Evolutionary conservation across 1,284 basidiomycete genomes (phyloP).

Genomic region (Agroathelia rolfsii): DNA sequence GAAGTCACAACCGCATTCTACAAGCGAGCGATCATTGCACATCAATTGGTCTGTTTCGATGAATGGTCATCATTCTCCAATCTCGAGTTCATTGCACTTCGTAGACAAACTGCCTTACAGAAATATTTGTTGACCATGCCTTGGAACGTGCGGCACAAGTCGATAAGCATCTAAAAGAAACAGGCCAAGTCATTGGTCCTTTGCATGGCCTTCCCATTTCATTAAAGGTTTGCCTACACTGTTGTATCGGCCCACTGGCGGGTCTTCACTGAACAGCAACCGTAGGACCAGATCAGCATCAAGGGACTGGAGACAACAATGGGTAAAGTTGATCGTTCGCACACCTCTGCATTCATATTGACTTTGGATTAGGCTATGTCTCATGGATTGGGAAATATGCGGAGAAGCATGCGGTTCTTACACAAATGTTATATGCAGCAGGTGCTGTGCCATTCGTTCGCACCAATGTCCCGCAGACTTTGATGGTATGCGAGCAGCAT

Average conservation of each 20-base stretch:
- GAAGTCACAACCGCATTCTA: slow-evolving; percentile 68
- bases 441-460: slow-evolving; percentile 64
- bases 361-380: slow-evolving; percentile 44
- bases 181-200: slow-evolving; percentile 41
- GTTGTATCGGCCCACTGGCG: no score
- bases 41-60: slow-evolving; percentile 56
- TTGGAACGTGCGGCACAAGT: slow-evolving; percentile 45
- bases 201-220: slow-evolving; percentile 58
- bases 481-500: slow-evolving; percentile 32
- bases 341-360: slow-evolving; percentile 1
- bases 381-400: slow-evolving; percentile 52
- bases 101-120: slow-evolving; percentile 61
- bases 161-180: slow-evolving; percentile 42
- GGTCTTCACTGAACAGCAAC: no score
- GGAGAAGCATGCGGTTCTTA: slow-evolving; percentile 43
- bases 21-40: slow-evolving; percentile 73
- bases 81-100: slow-evolving; percentile 9
- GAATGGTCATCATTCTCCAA: neutral
- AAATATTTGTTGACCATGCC: slow-evolving; percentile 55
- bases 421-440: slow-evolving; percentile 47
- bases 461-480: slow-evolving; percentile 63
- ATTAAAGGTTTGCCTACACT: slow-evolving; percentile 30
- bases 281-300: slow-evolving; percentile 49
- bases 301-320: slow-evolving; percentile 44
- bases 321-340: slow-evolving; percentile 19